Percentiles rank a stretch among this genome's conserved stretches.
These are phyloP conservation scores for Hymenotorrendiella dingleyae DNA, from an alignment of 2,329 filamentous ascomycete species.

Conservation along the genomic window DNA sequence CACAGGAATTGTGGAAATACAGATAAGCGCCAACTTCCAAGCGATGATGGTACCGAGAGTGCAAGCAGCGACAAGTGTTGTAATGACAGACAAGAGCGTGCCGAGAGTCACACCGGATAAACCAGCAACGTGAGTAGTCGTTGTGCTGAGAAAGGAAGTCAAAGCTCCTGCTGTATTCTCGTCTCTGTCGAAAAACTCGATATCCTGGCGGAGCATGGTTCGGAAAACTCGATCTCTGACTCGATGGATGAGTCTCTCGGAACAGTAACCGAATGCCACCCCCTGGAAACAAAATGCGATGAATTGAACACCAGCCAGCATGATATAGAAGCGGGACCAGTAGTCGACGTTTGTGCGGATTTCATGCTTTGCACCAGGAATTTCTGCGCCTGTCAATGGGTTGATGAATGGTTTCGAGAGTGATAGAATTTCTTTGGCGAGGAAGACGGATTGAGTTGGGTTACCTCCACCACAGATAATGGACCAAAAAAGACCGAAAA, in stretches of 20 bases:
- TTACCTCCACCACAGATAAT: conserved; percentile 77
- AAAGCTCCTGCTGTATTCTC: conserved; percentile 85
- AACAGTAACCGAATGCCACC: conserved; percentile 73
- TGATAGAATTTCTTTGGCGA: conserved; percentile 78
- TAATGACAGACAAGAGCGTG: conserved; percentile 73
- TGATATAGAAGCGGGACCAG: conserved; percentile 84
- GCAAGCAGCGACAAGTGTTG: conserved; percentile 72
- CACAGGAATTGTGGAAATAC: conserved; percentile 70
- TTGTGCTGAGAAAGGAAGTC: conserved; percentile 81
- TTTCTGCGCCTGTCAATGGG: conserved; percentile 41
- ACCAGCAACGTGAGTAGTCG: conserved; percentile 83
- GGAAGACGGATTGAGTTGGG: conserved; percentile 72
- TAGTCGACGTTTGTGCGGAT: conserved; percentile 71
- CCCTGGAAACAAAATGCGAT: conserved; percentile 65
- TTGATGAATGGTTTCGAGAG: conserved; percentile 43
- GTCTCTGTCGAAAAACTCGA: conserved; percentile 83
- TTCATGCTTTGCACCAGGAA: conserved; percentile 16
- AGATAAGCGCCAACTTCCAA: conserved; percentile 85
- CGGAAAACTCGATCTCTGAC: conserved; percentile 80
- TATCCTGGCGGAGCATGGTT: conserved; percentile 85
- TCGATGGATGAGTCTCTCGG: conserved; percentile 77
- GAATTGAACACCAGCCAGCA: conserved; percentile 71
- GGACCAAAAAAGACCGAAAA: conserved; percentile 65
- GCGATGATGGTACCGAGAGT: conserved; percentile 66
- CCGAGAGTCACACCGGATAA: conserved; percentile 84